A percentile compares a stretch with the other conserved stretches of the same genome.
These are phyloP conservation scores for Inonotus obliquus DNA, from an alignment of 1,284 basidiomycete species.

Conservation along the genomic window DNA sequence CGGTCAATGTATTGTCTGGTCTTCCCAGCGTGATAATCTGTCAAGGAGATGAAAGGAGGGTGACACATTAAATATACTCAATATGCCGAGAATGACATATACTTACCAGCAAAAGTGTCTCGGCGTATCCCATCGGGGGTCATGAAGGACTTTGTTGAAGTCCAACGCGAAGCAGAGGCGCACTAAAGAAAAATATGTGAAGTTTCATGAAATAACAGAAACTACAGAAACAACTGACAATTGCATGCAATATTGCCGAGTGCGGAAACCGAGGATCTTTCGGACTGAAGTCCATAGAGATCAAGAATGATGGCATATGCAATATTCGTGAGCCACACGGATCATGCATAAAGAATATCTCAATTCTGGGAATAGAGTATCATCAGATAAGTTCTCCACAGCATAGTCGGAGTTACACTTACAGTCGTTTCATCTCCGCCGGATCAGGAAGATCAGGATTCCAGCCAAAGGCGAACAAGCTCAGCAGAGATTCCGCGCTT, in stretches of 20 bases:
- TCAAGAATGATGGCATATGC: slow-evolving; percentile 73
- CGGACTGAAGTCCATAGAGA: slow-evolving; percentile 70
- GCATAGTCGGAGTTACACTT: slow-evolving; percentile 26
- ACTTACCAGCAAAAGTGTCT: slow-evolving; percentile 57
- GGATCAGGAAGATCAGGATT: slow-evolving; percentile 77
- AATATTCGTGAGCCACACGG: slow-evolving; percentile 77
- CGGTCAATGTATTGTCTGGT: slow-evolving; percentile 79
- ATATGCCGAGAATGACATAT: too few relatives aligned
- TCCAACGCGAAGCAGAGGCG: slow-evolving; percentile 79
- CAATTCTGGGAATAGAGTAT: slow-evolving; percentile 46
- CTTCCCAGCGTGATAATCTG: slow-evolving; percentile 76
- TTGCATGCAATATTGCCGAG: slow-evolving; percentile 76
- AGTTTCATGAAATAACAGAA: slow-evolving; percentile 2
- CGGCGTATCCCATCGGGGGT: slow-evolving; percentile 67
- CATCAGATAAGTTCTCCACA: slow-evolving; percentile 13
- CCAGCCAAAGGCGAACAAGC: slow-evolving; percentile 71
- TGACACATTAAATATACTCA: not conserved
- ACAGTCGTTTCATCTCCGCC: slow-evolving; percentile 68
- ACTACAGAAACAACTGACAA: slow-evolving; percentile 37
- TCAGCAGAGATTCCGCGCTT: slow-evolving; percentile 49
- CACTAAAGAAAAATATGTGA: slow-evolving; percentile 43
- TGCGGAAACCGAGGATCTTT: slow-evolving; percentile 76
- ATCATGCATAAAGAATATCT: slow-evolving; percentile 77
- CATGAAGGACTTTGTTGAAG: slow-evolving; percentile 59
- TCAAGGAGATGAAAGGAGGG: not conserved